phyloP scores from a whole-genome alignment of 2,329 filamentous ascomycete genomes.

The Arthrobotrys conoides region DNA sequence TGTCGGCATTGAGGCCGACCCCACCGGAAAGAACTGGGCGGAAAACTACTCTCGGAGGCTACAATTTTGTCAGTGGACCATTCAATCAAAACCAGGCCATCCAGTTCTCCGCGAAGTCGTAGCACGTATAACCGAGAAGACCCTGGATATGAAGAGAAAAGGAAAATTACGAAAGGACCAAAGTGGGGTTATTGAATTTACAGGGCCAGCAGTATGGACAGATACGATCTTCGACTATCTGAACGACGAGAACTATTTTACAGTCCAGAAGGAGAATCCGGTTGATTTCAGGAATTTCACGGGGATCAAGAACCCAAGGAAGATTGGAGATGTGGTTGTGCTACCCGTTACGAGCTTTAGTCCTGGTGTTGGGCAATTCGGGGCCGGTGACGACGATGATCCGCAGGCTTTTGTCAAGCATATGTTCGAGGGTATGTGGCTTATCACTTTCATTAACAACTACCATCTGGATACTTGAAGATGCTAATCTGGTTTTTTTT shows the following conservation, averaged over 20 bases:
- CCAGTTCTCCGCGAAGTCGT: constrained; percentile 91
- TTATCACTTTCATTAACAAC: not conserved
- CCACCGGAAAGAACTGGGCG: constrained; percentile 90
- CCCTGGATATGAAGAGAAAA: constrained; percentile 78
- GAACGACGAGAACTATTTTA: constrained; percentile 90
- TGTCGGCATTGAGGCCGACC: constrained; percentile 95
- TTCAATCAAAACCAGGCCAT: constrained; percentile 94
- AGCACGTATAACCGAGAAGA: constrained; percentile 84
- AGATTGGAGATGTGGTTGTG: constrained; percentile 92
- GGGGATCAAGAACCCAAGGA: constrained; percentile 84
- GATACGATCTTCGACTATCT: constrained; percentile 93
- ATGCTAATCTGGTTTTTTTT: constrained; percentile 25
- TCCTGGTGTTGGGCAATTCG: constrained; percentile 94
- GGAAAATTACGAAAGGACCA: constrained; percentile 76
- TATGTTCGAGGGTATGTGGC: constrained; percentile 81
- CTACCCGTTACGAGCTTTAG: constrained; percentile 98
- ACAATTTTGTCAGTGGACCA: constrained; percentile 99
- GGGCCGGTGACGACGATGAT: constrained; percentile 86
- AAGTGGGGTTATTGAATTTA: constrained; percentile 89
- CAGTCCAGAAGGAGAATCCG: constrained; percentile 81
- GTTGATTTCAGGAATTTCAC: constrained; percentile 91
- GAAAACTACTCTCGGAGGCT: constrained; percentile 97
- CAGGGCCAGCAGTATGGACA: constrained; percentile 94
- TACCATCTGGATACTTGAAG: not conserved
- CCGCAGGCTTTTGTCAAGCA: constrained; percentile 98